Base-by-base conservation (phyloP, 1,139 yeast genomes). In the Candida frijolesensis region DNA sequence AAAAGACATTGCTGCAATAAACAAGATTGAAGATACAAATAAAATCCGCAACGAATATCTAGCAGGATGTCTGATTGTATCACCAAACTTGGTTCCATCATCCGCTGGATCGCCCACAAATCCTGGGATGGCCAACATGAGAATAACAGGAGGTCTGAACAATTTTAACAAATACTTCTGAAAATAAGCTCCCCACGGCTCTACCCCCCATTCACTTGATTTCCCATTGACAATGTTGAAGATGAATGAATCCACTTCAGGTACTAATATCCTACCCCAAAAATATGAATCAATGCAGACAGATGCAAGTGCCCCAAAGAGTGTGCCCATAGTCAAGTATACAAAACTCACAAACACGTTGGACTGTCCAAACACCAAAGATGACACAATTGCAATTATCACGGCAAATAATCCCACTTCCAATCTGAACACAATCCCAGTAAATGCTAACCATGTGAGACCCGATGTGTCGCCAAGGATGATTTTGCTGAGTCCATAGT, bases 171-270 rank as follows among this genome's bases (percentile, higher is more conserved):
- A 60, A 54, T 75, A 74, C 44, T 61, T 62, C 1, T 76, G 66
- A 59, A 90, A 85, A 65, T 92, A 92, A 0, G 89, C 80, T 43
- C 67, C 58, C 62, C 78, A 80, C 4, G 97, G 96, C 62, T 88
- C 92, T 1, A 78, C 79, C 0, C 98, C 98, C 97, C 98, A 94
- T 14, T 83, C 75, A 1, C 79, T 67, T 1, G 96, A 76, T 44
- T 87, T 82, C 1, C 96, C 96, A 5, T 81, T 67, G 15, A 91
- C 56, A 3, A 89, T 87, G 63, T 92, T 92, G 70, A 82, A 92
- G 14, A 80, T 50, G 61, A 92, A 85, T 0, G 95, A 82, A 42
- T 78, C 78, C 1, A 89, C 53, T 65, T 92, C 98, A 0, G 99
- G 98, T 40, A 90, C 62, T 14, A 70, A 52, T 44, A 60, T 53